These are phyloP conservation scores for Paxillus ammoniavirescens DNA, from an alignment of 768 basidiomycete species.

Conservation along the genomic window DNA sequence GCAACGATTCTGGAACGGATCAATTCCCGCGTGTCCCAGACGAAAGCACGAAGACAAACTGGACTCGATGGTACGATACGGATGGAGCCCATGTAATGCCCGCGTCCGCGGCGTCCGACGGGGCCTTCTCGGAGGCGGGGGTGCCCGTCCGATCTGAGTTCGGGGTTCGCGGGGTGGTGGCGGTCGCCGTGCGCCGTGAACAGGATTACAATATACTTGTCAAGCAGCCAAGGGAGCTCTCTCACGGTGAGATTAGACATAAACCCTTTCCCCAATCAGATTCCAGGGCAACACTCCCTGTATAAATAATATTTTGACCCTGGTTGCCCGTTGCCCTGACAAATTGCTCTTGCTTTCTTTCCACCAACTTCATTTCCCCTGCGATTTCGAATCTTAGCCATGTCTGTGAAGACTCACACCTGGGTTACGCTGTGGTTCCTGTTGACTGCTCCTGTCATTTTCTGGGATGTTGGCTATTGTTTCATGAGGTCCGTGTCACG, in stretches of 20 bases:
- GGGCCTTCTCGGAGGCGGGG: background rate
- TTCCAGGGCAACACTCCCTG: too few relatives aligned
- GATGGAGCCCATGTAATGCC: background rate
- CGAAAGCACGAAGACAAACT: background rate
- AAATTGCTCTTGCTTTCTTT: too few relatives aligned
- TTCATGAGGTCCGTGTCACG: constrained; percentile 60
- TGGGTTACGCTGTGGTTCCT: constrained; percentile 73
- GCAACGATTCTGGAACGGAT: background rate
- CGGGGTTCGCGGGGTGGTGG: too few relatives aligned
- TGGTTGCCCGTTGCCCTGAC: too few relatives aligned
- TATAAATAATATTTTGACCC: too few relatives aligned
- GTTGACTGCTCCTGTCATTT: constrained; percentile 46
- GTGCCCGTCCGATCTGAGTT: too few relatives aligned
- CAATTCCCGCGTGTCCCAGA: too few relatives aligned
- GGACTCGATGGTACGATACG: background rate
- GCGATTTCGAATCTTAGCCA: constrained; percentile 19
- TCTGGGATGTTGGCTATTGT: constrained; percentile 84
- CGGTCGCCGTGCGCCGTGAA: too few relatives aligned
- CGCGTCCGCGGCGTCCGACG: too few relatives aligned
- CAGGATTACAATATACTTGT: background rate
- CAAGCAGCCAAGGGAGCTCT: background rate
- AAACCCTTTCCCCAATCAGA: background rate
- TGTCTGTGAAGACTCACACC: constrained; percentile 50
- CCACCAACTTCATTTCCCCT: background rate
- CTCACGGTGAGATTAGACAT: background rate